Conservation (phyloP, 2,329 filamentous ascomycete genomes). For the Apiospora sp. region DNA sequence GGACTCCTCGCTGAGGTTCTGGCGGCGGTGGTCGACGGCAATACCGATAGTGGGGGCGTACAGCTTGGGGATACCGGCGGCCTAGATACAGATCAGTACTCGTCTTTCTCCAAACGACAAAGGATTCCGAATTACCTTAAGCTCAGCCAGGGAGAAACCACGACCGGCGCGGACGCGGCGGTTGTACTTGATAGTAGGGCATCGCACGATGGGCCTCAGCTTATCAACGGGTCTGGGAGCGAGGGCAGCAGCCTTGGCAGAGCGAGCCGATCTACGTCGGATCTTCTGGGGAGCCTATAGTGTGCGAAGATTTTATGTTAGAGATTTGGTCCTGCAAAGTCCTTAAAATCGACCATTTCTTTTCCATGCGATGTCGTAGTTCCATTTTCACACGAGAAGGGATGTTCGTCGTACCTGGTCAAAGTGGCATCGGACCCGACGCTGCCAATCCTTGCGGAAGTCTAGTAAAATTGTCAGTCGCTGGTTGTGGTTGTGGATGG, state of each 20-base stretch:
- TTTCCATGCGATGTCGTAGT: conserved; percentile 2
- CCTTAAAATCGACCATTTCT: neutral
- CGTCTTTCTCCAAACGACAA: conserved; percentile 4
- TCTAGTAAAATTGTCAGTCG: conserved; percentile 65
- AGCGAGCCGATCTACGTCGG: conserved; percentile 88
- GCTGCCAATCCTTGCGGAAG: conserved; percentile 99
- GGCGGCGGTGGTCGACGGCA: conserved; percentile 92
- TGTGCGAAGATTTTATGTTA: conserved; percentile 18
- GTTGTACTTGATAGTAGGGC: conserved; percentile 99
- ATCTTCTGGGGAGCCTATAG: conserved; percentile 93
- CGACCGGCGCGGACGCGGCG: conserved; percentile 94
- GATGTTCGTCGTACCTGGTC: conserved; percentile 76
- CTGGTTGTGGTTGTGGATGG: conserved; percentile 31
- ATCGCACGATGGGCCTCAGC: conserved; percentile 94
- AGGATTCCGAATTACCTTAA: conserved; percentile 77
- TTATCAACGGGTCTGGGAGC: conserved; percentile 97
- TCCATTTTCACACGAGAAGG: neutral
- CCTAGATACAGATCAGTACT: conserved; percentile 59
- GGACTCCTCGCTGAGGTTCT: conserved; percentile 96
- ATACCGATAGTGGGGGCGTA: conserved; percentile 97
- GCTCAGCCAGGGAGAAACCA: conserved; percentile 96
- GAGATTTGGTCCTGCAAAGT: neutral
- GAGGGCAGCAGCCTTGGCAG: conserved; percentile 92
- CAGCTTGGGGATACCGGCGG: conserved; percentile 93
- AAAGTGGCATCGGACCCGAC: conserved; percentile 98